Evolutionary conservation across 768 basidiomycete genomes (phyloP).

Genomic region (Tremella fuciformis): DNA sequence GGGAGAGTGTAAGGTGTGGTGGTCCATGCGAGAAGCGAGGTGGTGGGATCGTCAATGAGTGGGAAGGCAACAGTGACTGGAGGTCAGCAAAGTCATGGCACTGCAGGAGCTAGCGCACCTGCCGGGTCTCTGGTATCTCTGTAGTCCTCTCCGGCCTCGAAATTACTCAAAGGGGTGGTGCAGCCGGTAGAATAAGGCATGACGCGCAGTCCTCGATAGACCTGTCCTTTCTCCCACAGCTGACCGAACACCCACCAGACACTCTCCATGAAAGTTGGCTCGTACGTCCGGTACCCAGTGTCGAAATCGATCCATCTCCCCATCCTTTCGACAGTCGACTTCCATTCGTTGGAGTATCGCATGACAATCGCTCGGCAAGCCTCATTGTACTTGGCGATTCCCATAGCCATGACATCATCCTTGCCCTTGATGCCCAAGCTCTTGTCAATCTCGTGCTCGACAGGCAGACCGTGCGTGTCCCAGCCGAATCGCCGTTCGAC

Average conservation of each 20-base stretch:
- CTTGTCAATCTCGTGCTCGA: slow-evolving; percentile 99
- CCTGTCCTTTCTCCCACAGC: slow-evolving; percentile 85
- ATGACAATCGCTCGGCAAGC: slow-evolving; percentile 97
- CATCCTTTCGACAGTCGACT: slow-evolving; percentile 91
- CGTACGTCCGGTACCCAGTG: slow-evolving; percentile 97
- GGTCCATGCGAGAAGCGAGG: slow-evolving; percentile 92
- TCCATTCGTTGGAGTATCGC: slow-evolving; percentile 94
- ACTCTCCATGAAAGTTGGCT: slow-evolving; percentile 90
- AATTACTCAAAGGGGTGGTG: slow-evolving; percentile 94
- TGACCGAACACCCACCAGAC: slow-evolving; percentile 99
- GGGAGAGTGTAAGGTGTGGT: slow-evolving; percentile 99
- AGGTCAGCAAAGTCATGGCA: neutral
- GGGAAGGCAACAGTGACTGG: slow-evolving; percentile 88
- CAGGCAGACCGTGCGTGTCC: slow-evolving; percentile 98
- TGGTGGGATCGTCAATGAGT: slow-evolving; percentile 85
- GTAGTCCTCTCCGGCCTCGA: slow-evolving; percentile 90
- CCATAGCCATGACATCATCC: slow-evolving; percentile 90
- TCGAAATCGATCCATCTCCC: slow-evolving; percentile 99
- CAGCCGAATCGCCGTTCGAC: slow-evolving; percentile 94
- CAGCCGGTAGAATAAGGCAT: slow-evolving; percentile 98
- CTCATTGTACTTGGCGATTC: slow-evolving; percentile 94
- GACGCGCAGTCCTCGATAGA: slow-evolving; percentile 88
- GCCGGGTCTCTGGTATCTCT: slow-evolving; percentile 92
- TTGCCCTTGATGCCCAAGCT: slow-evolving; percentile 84
- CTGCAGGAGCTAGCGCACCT: slow-evolving; percentile 56